These are phyloP conservation scores for Beauveria sp. DNA, from an alignment of 2,329 filamentous ascomycete species.

Conservation along the genomic window DNA sequence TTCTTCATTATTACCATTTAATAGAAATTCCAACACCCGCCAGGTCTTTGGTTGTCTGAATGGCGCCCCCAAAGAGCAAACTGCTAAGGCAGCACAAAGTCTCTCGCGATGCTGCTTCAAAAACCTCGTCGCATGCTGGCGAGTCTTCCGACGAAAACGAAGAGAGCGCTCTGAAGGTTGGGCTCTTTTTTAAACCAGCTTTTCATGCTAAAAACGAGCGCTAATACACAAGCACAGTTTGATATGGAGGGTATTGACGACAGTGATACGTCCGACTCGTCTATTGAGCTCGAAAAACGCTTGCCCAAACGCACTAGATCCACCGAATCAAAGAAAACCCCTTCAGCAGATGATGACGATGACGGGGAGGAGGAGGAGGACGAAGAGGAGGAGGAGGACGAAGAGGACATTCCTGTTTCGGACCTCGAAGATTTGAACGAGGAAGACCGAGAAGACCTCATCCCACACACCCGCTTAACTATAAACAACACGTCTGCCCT, in stretches of 20 bases:
- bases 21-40: no score
- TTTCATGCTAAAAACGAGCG: background rate
- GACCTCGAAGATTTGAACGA: constrained; percentile 73
- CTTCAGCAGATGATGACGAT: constrained; percentile 37
- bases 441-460: constrained; percentile 76
- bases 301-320: constrained; percentile 30
- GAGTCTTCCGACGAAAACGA: constrained; percentile 12
- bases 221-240: constrained; percentile 26
- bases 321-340: constrained; percentile 15
- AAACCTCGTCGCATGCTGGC: background rate
- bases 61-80: background rate
- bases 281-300: constrained; percentile 62
- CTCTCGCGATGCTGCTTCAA: background rate
- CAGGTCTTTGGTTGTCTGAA: background rate
- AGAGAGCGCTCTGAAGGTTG: constrained; percentile 1
- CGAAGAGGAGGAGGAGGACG: constrained; percentile 53
- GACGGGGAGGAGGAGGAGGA: constrained; percentile 51
- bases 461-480: constrained; percentile 85
- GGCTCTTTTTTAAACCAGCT: background rate
- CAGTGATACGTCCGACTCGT: constrained; percentile 58
- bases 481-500: constrained; percentile 96
- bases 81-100: background rate
- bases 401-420: constrained; percentile 79
- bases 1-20: background rate
- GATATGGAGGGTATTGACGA: constrained; percentile 52